These are phyloP conservation scores for Globisporangium abappressorium DNA, from an alignment of 352 stramenopile genomes.

Conservation along the genomic window DNA sequence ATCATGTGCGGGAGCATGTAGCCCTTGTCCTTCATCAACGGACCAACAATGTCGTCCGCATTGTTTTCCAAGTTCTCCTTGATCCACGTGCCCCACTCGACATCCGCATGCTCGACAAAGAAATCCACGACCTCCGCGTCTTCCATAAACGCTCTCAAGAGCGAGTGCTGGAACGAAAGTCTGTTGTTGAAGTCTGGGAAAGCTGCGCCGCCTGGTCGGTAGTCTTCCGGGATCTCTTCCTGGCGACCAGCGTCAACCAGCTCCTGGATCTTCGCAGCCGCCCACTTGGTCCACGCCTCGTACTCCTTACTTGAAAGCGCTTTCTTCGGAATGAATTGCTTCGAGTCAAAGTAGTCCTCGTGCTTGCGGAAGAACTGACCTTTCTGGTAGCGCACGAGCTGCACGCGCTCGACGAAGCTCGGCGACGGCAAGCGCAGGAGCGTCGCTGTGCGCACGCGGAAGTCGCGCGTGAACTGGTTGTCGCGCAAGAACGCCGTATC, in stretches of 20 bases:
- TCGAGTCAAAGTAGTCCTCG: constrained; percentile 76
- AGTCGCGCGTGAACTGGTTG: constrained; percentile 59
- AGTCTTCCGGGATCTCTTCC: constrained; percentile 34
- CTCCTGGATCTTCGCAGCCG: constrained; percentile 31
- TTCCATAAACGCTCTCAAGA: constrained; percentile 53
- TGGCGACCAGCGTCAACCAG: constrained; percentile 13
- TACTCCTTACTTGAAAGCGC: constrained; percentile 39
- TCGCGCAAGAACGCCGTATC: constrained; percentile 69
- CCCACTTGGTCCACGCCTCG: constrained; percentile 47
- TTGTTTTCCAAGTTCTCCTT: constrained; percentile 35
- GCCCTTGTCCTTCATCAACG: constrained; percentile 44
- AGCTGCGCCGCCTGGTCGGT: constrained; percentile 32
- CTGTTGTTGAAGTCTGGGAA: constrained; percentile 47
- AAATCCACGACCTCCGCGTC: constrained; percentile 46
- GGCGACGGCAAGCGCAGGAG: constrained; percentile 49
- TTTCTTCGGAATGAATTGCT: constrained; percentile 53
- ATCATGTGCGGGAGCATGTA: constrained; percentile 74
- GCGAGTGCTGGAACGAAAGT: constrained; percentile 43
- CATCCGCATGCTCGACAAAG: constrained; percentile 50
- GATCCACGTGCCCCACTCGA: constrained; percentile 52
- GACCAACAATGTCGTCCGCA: constrained; percentile 44
- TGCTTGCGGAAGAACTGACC: constrained; percentile 77
- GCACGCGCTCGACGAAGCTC: constrained; percentile 49
- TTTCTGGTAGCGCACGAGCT: constrained; percentile 67
- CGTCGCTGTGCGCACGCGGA: constrained; percentile 44